Evolutionary conservation across 1,284 basidiomycete species (phyloP).

Genomic region (Heterobasidion parviporum): DNA sequence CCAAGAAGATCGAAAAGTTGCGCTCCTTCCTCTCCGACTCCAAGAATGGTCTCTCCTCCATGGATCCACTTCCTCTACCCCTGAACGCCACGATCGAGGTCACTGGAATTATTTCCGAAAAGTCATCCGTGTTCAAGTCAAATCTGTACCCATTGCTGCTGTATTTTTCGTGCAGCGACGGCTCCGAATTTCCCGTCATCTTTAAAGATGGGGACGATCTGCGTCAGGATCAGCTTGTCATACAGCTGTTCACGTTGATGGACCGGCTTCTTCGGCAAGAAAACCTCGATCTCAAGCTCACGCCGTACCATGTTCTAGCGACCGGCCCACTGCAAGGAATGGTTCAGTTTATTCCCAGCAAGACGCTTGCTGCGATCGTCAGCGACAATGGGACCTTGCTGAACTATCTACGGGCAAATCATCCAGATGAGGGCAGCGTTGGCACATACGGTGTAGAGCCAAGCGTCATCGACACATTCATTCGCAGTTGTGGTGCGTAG

Average conservation of each 20-base stretch:
- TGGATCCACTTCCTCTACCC: constrained; percentile 80
- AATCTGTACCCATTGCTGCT: constrained; percentile 90
- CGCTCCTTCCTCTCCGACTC: constrained; percentile 77
- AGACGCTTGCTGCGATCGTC: constrained; percentile 89
- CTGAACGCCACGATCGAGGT: constrained; percentile 81
- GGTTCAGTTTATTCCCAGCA: constrained; percentile 94
- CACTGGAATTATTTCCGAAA: constrained; percentile 82
- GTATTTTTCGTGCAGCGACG: constrained; percentile 77
- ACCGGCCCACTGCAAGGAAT: constrained; percentile 92
- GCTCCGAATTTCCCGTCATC: constrained; percentile 85
- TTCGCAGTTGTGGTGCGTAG: constrained; percentile 88
- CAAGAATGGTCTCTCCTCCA: constrained; percentile 71
- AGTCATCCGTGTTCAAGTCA: constrained; percentile 95
- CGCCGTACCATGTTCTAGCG: constrained; percentile 90
- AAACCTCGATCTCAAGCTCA: constrained; percentile 90
- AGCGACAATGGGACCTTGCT: constrained; percentile 89
- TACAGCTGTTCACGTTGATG: constrained; percentile 97
- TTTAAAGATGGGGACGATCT: constrained; percentile 99
- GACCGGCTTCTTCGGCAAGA: constrained; percentile 90
- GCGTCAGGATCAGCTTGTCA: constrained; percentile 95
- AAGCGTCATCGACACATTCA: constrained; percentile 90
- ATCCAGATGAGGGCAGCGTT: constrained; percentile 88
- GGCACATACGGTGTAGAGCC: constrained; percentile 92
- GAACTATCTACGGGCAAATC: constrained; percentile 78
- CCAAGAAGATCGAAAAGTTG: constrained; percentile 96